Percentiles rank a stretch among this genome's conserved stretches.
phyloP scores from a whole-genome alignment of 371 early-diverging fungal species.

The Phascolomyces articulosus region DNA sequence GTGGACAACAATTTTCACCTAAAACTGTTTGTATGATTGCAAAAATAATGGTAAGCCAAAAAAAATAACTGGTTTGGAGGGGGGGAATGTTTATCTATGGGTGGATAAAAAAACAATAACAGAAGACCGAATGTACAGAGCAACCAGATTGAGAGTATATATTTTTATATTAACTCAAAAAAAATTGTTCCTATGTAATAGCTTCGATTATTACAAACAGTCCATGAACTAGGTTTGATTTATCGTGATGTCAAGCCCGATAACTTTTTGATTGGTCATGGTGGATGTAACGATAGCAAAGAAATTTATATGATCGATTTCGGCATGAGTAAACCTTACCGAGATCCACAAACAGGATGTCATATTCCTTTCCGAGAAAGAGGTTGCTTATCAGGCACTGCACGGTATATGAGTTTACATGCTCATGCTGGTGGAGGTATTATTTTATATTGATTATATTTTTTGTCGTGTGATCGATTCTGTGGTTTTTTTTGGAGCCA shows the following conservation, averaged over 20 bases:
- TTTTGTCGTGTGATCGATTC: background rate
- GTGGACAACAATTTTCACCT: conserved; percentile 92
- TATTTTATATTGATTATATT: conserved; percentile 12
- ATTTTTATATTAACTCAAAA: no score
- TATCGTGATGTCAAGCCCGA: conserved; percentile 91
- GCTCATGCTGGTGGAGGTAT: conserved; percentile 95
- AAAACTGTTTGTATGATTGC: conserved; percentile 97
- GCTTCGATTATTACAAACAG: conserved; percentile 64
- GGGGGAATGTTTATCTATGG: no score
- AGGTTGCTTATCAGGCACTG: conserved; percentile 98
- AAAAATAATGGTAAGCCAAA: conserved; percentile 85
- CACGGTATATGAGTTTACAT: conserved; percentile 97
- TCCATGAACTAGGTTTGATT: conserved; percentile 50
- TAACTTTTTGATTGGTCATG: conserved; percentile 94
- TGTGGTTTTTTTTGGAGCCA: no score
- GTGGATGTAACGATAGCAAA: conserved; percentile 74
- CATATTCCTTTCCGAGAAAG: conserved; percentile 97
- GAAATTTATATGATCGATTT: conserved; percentile 97
- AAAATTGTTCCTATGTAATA: background rate
- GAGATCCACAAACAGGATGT: conserved; percentile 90
- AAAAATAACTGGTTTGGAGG: no score
- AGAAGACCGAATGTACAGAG: no score
- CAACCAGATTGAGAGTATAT: no score
- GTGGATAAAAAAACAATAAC: no score
- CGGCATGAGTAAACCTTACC: conserved; percentile 97